phyloP scores from a whole-genome alignment of 1,284 basidiomycete genomes.

The Malassezia obtusa region DNA sequence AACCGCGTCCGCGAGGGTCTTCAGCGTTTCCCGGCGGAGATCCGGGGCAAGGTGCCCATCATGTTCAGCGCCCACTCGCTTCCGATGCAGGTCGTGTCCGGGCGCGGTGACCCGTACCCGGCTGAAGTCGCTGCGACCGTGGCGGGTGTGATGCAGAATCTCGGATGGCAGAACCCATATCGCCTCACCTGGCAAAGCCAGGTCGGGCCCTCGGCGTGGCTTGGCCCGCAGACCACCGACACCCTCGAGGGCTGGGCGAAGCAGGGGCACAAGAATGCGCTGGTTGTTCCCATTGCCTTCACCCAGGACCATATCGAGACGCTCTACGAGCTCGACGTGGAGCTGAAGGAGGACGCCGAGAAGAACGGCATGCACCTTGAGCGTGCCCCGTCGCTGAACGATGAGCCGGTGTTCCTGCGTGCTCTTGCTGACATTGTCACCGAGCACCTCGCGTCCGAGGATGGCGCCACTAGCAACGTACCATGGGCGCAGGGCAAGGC shows the following conservation, averaged over 20 bases:
- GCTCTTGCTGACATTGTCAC: constrained; percentile 84
- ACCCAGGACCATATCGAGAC: constrained; percentile 99
- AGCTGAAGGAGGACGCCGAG: constrained; percentile 80
- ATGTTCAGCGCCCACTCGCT: constrained; percentile 96
- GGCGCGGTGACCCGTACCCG: constrained; percentile 89
- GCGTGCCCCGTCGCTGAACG: constrained; percentile 91
- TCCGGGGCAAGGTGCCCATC: constrained; percentile 65
- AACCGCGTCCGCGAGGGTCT: constrained; percentile 77
- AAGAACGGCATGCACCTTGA: constrained; percentile 83
- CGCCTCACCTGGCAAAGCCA: constrained; percentile 96
- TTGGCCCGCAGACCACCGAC: constrained; percentile 89
- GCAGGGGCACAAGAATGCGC: constrained; percentile 72
- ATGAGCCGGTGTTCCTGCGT: constrained; percentile 92
- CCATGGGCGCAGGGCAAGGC: constrained; percentile 50
- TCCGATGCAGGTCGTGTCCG: constrained; percentile 58
- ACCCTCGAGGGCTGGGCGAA: constrained; percentile 85
- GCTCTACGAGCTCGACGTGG: constrained; percentile 87
- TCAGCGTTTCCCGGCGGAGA: constrained; percentile 62
- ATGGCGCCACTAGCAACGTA: constrained; percentile 16
- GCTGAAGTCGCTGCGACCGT: constrained; percentile 87
- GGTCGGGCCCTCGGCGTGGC: constrained; percentile 94
- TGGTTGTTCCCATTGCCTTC: constrained; percentile 92
- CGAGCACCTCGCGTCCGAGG: constrained; percentile 57
- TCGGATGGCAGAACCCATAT: constrained; percentile 53
- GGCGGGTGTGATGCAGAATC: constrained; percentile 36